Evolutionary conservation across 2,329 filamentous ascomycete genomes (phyloP), one percentile per base, ranked within the genome.

Genomic region (Fusarium poae): DNA sequence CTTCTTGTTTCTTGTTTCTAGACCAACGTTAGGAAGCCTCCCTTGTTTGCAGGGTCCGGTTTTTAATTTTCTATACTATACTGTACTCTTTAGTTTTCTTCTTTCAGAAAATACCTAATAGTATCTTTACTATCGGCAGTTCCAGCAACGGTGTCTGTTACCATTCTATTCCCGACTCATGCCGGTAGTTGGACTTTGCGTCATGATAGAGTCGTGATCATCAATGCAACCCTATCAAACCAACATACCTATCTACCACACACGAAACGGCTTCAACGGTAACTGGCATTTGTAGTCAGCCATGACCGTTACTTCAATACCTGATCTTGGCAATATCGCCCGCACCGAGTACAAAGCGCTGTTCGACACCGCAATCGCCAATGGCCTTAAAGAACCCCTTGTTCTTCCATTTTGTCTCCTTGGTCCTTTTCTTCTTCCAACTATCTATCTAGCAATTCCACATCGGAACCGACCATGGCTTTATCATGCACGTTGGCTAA

Each of bases 361-460:
- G 16, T 85, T 85, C 72, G 65, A 71, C 44, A 70, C 72, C 4
- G 76, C 75, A 43, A 66, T 80, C 34, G 75, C 77, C 50, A 77
- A 81, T 6, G 84, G 84, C 44, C 74, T 68, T 9, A 74, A 80
- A 32, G 78, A 77, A 42, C 86, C 85, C 3, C 79, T 89, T 20
- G 71, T 89, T 20, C 39, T 89, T 10, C 87, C 87, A 0, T 84
- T 85, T 59, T 79, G 81, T 57, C 60, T 88, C 9, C 61, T 86
- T 23, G 83, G 82, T 5, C 73, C 81, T 29, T 79, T 85, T 44
- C 48, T 87, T 42, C 56, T 90, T 4, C 85, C 86, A 0, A 75
- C 83, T 1, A 65, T 87, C 5, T 91, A 88, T 75, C 81, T 90
- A 16, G 77, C 83, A 49, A 80, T 90, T 62, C 86, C 87, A 2